Evolutionary conservation across 2,329 filamentous ascomycete species (phyloP).

Genomic region (Acarospora socialis): DNA sequence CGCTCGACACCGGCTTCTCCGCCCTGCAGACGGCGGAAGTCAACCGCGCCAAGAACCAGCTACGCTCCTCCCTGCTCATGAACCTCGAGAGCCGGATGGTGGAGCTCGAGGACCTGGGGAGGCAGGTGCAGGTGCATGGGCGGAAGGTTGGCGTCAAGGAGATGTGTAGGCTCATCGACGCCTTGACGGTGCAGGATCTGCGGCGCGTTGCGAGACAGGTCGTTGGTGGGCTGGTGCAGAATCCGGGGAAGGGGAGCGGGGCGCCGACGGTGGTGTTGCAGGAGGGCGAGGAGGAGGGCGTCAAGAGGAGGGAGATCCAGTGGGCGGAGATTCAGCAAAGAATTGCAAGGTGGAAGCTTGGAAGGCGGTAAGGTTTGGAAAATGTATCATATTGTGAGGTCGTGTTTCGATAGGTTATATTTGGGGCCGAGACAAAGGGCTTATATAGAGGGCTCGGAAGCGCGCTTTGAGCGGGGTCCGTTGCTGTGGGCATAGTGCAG

Average conservation of each 20-base stretch:
- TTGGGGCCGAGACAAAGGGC: too few species aligned
- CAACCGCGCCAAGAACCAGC: conserved; percentile 88
- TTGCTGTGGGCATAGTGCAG: too few species aligned
- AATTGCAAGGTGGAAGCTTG: conserved; percentile 72
- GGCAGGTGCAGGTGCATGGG: conserved; percentile 94
- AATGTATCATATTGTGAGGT: neutral
- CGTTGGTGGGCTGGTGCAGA: conserved; percentile 61
- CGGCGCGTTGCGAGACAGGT: conserved; percentile 66
- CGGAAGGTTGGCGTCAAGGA: conserved; percentile 80
- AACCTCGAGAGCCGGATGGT: conserved; percentile 96
- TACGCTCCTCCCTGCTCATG: conserved; percentile 82
- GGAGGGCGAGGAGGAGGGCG: conserved; percentile 64
- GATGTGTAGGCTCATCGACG: conserved; percentile 82
- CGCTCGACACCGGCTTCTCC: conserved; percentile 58
- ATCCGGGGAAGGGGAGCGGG: conserved; percentile 64
- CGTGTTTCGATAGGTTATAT: too few species aligned
- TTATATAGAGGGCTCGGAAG: too few species aligned
- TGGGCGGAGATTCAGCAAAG: conserved; percentile 87
- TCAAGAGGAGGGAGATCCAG: conserved; percentile 51
- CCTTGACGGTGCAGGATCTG: conserved; percentile 65
- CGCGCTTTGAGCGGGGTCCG: too few species aligned
- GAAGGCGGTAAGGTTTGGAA: conserved; percentile 47
- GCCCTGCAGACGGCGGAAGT: conserved; percentile 66
- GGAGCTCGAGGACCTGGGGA: conserved; percentile 85
- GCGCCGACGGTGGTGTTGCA: conserved; percentile 89